Conservation (phyloP, 805 yeast genomes). For the Metschnikowia anglica region DNA sequence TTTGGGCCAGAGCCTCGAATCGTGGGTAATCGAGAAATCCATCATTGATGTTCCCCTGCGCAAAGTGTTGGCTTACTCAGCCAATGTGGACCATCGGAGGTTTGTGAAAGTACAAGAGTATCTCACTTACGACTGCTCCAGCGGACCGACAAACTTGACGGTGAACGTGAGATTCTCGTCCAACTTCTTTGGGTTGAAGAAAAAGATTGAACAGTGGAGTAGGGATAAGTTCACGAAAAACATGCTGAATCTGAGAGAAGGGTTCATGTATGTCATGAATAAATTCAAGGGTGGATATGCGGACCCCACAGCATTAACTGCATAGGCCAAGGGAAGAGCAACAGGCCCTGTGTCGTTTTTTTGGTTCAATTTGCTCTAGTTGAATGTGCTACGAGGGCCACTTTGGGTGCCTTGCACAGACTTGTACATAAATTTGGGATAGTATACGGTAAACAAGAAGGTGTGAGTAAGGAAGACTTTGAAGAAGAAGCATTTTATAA, state of each 20-base stretch:
- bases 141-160: constrained; percentile 44
- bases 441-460: no score
- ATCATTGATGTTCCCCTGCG: constrained; percentile 61
- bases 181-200: constrained; percentile 65
- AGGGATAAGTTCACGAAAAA: constrained; percentile 67
- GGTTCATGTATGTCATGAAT: constrained; percentile 78
- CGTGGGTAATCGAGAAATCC: constrained; percentile 81
- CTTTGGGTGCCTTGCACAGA: no score
- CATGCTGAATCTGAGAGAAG: constrained; percentile 62
- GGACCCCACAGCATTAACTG: no score
- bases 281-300: no score
- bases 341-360: no score
- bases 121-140: constrained; percentile 48
- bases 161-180: constrained; percentile 69
- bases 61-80: constrained; percentile 65
- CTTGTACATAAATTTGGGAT: no score
- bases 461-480: no score
- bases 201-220: constrained; percentile 82
- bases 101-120: constrained; percentile 78
- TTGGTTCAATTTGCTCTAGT: no score
- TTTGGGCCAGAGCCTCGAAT: constrained; percentile 58
- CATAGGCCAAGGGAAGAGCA: no score
- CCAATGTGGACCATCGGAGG: constrained; percentile 80
- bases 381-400: no score
- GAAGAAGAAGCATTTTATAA: no score